A percentile compares a stretch with the other conserved stretches of the same genome.
These are phyloP conservation scores for Xylaria sp. DNA, from an alignment of 2,329 filamentous ascomycete genomes.

Conservation along the genomic window DNA sequence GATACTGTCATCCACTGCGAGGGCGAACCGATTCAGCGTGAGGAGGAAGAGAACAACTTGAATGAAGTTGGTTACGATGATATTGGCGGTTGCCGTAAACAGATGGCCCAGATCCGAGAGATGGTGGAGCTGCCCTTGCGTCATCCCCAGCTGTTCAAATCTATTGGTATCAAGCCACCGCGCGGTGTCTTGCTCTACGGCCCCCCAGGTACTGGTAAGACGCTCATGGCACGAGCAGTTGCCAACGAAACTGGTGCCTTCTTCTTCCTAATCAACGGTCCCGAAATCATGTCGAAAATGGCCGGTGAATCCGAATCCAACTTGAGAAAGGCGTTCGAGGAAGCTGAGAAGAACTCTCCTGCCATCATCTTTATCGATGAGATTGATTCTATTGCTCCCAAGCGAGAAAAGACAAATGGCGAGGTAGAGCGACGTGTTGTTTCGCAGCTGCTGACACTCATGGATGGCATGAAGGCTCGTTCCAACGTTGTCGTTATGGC, in stretches of 20 bases:
- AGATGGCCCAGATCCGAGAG: constrained; percentile 99
- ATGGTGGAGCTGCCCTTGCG: constrained; percentile 96
- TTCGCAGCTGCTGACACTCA: constrained; percentile 92
- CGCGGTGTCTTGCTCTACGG: constrained; percentile 97
- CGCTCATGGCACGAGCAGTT: constrained; percentile 96
- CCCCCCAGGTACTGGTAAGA: constrained; percentile 99
- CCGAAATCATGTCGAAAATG: constrained; percentile 99
- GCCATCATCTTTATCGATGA: constrained; percentile 99
- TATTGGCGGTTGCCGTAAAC: constrained; percentile 98
- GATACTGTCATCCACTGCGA: constrained; percentile 99
- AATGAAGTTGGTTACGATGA: constrained; percentile 99
- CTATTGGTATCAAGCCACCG: constrained; percentile 99
- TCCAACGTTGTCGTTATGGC: constrained; percentile 99
- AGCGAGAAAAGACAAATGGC: constrained; percentile 99
- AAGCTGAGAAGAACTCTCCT: constrained; percentile 99
- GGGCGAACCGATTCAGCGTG: constrained; percentile 93
- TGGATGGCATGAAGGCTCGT: constrained; percentile 99
- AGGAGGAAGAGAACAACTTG: constrained; percentile 98
- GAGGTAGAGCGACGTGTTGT: constrained; percentile 99
- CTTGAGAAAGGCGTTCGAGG: constrained; percentile 98
- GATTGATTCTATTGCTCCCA: constrained; percentile 98
- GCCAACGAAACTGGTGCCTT: constrained; percentile 99
- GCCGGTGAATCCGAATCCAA: constrained; percentile 99
- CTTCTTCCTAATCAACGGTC: constrained; percentile 99
- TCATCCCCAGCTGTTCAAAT: constrained; percentile 99